phyloP scores from a whole-genome alignment of 2,329 filamentous ascomycete genomes.

The Teratosphaeria viscida region DNA sequence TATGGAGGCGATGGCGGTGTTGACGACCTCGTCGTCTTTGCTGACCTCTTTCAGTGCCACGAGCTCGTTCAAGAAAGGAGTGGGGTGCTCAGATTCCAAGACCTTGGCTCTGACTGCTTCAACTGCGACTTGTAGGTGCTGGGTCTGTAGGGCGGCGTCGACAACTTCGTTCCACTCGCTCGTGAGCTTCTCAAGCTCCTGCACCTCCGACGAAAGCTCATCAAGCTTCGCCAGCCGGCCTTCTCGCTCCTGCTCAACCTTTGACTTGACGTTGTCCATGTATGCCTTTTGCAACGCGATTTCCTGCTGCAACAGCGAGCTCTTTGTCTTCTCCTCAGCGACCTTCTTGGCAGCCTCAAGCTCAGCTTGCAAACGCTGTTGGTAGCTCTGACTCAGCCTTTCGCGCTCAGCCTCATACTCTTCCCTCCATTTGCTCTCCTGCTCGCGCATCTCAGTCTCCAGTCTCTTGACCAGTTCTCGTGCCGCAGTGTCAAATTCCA shows the following conservation, averaged over 20 bases:
- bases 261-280: slow-evolving; percentile 61
- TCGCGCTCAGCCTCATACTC: slow-evolving; percentile 85
- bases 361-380: slow-evolving; percentile 67
- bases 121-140: slow-evolving; percentile 91
- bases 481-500: slow-evolving; percentile 77
- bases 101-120: slow-evolving; percentile 83
- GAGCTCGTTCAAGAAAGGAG: slow-evolving; percentile 81
- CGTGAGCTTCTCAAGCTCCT: slow-evolving; percentile 78
- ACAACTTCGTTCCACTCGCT: slow-evolving; percentile 84
- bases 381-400: slow-evolving; percentile 65
- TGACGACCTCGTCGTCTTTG: slow-evolving; percentile 67
- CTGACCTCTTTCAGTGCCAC: slow-evolving; percentile 87
- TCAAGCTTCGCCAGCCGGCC: slow-evolving; percentile 77
- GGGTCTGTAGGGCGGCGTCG: slow-evolving; percentile 81
- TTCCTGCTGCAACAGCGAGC: slow-evolving; percentile 82
- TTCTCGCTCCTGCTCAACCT: slow-evolving; percentile 80
- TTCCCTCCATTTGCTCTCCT: slow-evolving; percentile 72
- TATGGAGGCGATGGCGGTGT: slow-evolving; percentile 91
- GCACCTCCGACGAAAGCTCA: slow-evolving; percentile 66
- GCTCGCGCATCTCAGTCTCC: slow-evolving; percentile 68
- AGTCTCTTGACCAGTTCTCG: slow-evolving; percentile 81
- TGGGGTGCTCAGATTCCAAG: slow-evolving; percentile 59
- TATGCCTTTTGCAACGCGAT: slow-evolving; percentile 81
- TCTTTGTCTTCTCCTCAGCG: slow-evolving; percentile 71
- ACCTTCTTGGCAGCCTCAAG: slow-evolving; percentile 70